A percentile compares a stretch with the other conserved stretches of the same genome.
Evolutionary conservation across 2,329 filamentous ascomycete genomes (phyloP).

Genomic region (Huntiella bhutanensis): DNA sequence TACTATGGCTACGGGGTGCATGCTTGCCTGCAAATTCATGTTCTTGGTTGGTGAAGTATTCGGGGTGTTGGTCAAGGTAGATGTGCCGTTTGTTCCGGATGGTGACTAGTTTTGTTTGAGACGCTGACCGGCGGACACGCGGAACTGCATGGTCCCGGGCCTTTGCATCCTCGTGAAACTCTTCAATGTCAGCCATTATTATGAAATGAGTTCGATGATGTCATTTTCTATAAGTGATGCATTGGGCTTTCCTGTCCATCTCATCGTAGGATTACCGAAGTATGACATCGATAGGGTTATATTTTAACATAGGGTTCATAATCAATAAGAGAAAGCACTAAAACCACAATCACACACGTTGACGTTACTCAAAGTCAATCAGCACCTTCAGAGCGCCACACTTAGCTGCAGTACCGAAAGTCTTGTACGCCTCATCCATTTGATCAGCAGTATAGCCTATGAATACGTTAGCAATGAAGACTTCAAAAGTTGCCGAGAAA

Average conservation of each 20-base stretch:
- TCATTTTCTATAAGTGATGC: background rate
- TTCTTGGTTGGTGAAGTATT: slow-evolving; percentile 44
- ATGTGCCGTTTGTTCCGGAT: slow-evolving; percentile 60
- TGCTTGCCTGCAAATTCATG: slow-evolving; percentile 35
- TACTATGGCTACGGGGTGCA: background rate
- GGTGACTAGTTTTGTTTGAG: slow-evolving; percentile 28
- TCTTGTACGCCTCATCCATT: slow-evolving; percentile 25
- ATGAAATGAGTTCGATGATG: background rate
- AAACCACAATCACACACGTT: background rate
- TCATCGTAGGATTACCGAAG: background rate
- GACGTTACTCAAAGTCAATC: slow-evolving; percentile 16
- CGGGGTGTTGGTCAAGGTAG: slow-evolving; percentile 53
- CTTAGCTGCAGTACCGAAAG: slow-evolving; percentile 23
- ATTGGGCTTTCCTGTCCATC: background rate
- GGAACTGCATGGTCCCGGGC: background rate
- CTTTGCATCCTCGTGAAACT: background rate
- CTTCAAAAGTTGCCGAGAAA: slow-evolving; percentile 1
- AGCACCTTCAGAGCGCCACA: slow-evolving; percentile 26
- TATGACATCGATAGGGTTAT: background rate
- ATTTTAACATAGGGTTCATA: background rate
- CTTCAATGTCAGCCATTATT: background rate
- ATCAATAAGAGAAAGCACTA: background rate
- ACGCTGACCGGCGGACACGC: slow-evolving; percentile 20
- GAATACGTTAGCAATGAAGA: background rate
- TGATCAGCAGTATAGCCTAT: slow-evolving; percentile 24